phyloP scores from a whole-genome alignment of 371 early-diverging fungal genomes.

The Mortierella sp. region DNA sequence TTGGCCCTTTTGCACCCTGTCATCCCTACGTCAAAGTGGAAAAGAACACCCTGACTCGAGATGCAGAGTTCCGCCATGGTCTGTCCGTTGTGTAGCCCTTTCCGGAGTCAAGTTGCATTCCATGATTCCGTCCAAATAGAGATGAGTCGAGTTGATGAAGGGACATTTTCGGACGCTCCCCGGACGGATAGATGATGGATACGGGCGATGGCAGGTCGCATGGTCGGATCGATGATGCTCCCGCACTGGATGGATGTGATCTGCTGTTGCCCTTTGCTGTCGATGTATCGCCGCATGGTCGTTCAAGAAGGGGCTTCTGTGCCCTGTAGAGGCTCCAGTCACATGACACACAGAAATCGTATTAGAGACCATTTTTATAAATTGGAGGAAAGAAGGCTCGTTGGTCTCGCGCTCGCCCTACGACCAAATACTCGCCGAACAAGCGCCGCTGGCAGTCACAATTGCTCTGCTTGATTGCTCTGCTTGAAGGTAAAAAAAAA shows the following conservation, averaged over 20 bases:
- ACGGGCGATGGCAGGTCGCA: slow-evolving; percentile 6
- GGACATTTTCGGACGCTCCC: background rate
- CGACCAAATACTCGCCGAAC: slow-evolving; percentile 26
- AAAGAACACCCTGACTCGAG: background rate
- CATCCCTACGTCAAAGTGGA: background rate
- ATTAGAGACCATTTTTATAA: slow-evolving; percentile 47
- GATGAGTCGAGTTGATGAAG: background rate
- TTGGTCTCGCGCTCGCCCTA: slow-evolving; percentile 4
- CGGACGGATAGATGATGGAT: background rate
- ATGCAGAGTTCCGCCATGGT: slow-evolving; percentile 20
- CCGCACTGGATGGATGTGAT: slow-evolving; percentile 13
- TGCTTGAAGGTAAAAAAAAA: background rate
- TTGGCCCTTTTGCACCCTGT: background rate
- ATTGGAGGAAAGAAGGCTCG: slow-evolving; percentile 48
- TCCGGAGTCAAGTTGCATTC: background rate
- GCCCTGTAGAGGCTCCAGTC: slow-evolving; percentile 1
- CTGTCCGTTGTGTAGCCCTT: background rate
- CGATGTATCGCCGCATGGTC: background rate
- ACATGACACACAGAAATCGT: slow-evolving; percentile 42
- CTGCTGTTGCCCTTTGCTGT: background rate
- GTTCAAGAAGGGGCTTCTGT: background rate
- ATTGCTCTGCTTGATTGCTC: too few relatives aligned
- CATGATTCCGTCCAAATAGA: background rate
- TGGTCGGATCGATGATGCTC: background rate
- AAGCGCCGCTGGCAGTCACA: slow-evolving; percentile 19